phyloP scores from a whole-genome alignment of 805 yeast species.

The Debaryomyces tyrocola region DNA sequence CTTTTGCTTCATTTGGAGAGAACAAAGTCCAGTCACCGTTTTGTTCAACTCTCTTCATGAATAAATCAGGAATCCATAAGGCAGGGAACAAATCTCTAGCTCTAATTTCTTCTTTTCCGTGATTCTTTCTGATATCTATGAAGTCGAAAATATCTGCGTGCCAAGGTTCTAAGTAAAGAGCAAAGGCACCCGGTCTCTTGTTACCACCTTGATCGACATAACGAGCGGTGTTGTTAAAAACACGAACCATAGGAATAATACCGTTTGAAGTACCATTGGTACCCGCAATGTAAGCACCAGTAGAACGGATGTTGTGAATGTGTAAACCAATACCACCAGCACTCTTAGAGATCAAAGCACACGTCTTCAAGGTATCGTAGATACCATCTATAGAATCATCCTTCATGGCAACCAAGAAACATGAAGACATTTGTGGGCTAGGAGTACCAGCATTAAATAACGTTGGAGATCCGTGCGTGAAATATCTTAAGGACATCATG shows the following conservation, averaged over 20 bases:
- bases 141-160: constrained; percentile 60
- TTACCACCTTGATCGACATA: constrained; percentile 68
- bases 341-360: constrained; percentile 61
- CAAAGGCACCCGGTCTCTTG: constrained; percentile 66
- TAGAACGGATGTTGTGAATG: constrained; percentile 57
- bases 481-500: constrained; percentile 57
- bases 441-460: constrained; percentile 65
- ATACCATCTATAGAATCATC: constrained; percentile 66
- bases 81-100: constrained; percentile 66
- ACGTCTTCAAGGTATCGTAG: constrained; percentile 58
- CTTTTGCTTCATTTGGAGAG: constrained; percentile 61
- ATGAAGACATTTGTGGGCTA: constrained; percentile 59
- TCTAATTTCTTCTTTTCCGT: constrained; percentile 63
- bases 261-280: constrained; percentile 66
- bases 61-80: constrained; percentile 62
- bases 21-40: constrained; percentile 59
- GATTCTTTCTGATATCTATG: constrained; percentile 60
- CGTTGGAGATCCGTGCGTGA: constrained; percentile 64
- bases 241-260: constrained; percentile 62
- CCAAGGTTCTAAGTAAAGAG: constrained; percentile 63
- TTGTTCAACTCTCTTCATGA: constrained; percentile 59
- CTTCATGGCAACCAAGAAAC: constrained; percentile 63
- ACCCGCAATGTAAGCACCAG: constrained; percentile 63
- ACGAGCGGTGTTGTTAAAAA: constrained; percentile 62
- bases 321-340: constrained; percentile 68